phyloP scores from a whole-genome alignment of 73 alveolate species.

The Blepharisma japonicum region DNA sequence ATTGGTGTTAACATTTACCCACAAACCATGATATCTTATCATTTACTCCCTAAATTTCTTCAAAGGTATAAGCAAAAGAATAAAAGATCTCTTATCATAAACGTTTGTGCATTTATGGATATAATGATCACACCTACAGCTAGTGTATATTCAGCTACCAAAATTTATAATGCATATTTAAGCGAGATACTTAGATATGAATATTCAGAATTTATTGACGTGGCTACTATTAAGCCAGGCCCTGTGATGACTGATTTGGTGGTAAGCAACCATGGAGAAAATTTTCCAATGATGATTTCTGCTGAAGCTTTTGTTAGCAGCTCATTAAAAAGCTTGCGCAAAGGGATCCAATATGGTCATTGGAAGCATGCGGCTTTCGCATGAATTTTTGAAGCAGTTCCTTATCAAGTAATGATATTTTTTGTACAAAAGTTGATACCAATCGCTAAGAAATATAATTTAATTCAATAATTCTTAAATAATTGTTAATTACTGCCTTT shows the following conservation, averaged over 20 bases:
- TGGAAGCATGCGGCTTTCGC: slow-evolving; percentile 15
- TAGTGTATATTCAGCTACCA: slow-evolving; percentile 2
- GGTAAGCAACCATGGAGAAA: not conserved
- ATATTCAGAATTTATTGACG: not conserved
- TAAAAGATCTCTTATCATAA: not conserved
- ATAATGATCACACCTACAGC: slow-evolving; percentile 13
- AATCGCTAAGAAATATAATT: too few relatives aligned
- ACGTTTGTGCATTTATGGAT: not conserved
- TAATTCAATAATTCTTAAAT: too few relatives aligned
- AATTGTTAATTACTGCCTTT: too few relatives aligned
- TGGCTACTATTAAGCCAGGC: slow-evolving; percentile 18
- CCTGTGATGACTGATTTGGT: not conserved
- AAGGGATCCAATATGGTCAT: slow-evolving; percentile 16
- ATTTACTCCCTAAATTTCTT: not conserved
- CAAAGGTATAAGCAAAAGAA: not conserved
- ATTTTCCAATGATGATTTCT: not conserved
- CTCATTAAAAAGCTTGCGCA: not conserved
- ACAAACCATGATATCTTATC: slow-evolving; percentile 16
- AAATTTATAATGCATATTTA: not conserved
- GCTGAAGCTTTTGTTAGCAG: not conserved
- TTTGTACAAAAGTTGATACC: not conserved
- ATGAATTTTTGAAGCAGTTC: not conserved
- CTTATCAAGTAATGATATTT: slow-evolving; percentile 17
- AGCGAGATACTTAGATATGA: not conserved
- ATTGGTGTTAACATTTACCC: slow-evolving; percentile 30